Evolutionary conservation across 192 early-diverging fungal genomes (phyloP), one percentile per base, ranked within the genome.

Genomic region (Neocallimastix lanati): DNA sequence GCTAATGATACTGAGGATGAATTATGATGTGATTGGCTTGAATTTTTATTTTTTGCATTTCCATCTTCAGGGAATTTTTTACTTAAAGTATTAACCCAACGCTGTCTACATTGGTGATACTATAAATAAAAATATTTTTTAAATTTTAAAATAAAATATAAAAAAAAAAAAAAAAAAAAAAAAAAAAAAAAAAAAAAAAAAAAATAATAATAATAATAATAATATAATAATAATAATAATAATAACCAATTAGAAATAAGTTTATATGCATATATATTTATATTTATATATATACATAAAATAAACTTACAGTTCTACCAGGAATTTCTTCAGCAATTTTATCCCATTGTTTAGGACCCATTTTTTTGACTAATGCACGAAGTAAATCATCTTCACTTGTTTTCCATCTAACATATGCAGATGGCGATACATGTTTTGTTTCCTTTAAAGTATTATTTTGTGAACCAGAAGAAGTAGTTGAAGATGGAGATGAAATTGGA

Each of bases 21-120:
- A 67, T 67, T 67, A n/a, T n/a, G 50, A 21, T 67, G 50, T 67
- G n/a, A 9, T 9, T 15, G 18, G n/a, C 11, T 67, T 67, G 50
- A n/a, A 67, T n/a, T n/a, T 67, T 16, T 67, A 67, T 67, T 67
- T 67, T 7, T 67, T 1, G 50, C 40, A 50, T 16, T 21, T 25
- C 50, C 5, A 67, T 67, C 50, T 67, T 67, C 50, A n/a, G 50
- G 50, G 50, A 27, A 67, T n/a, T 67, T 67, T n/a, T 67, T 67
- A 67, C 50, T 67, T 21, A 67, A 67, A 9, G 50, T 67, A n/a
- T 67, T 67, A 67, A 67, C 50, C 86, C 86, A 87, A 4, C 86
- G 82, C 38, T 87, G 85, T 18, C 86, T 80, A 30, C 86, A 87
- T 79, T 87, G 86, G 4, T 85, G 83, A 77, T 85, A 80, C n/a